Evolutionary conservation across 106 monocot genomes (phyloP).

Genomic region (Narthecium ossifragum): DNA sequence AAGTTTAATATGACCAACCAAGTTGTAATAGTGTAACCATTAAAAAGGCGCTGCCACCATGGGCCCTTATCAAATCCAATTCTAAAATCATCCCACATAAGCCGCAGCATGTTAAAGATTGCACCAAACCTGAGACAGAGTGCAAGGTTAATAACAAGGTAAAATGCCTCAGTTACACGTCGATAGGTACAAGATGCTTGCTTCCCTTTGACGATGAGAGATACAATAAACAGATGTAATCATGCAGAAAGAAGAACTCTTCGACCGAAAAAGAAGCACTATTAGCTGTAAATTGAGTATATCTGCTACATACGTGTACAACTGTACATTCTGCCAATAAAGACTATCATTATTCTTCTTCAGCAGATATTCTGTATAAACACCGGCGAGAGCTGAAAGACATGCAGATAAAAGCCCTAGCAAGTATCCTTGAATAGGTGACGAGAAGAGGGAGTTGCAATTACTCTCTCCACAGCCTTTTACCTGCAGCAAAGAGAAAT

Average conservation of each 20-base stretch:
- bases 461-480: slow-evolving; percentile 85
- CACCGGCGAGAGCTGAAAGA: slow-evolving; percentile 94
- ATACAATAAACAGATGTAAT: too few relatives aligned
- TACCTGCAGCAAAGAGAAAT: slow-evolving; percentile 49
- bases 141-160: background rate
- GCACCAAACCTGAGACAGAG: slow-evolving; percentile 71
- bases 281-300: too few relatives aligned
- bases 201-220: too few relatives aligned
- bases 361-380: slow-evolving; percentile 96
- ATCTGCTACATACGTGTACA: slow-evolving; percentile 74
- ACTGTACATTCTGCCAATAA: slow-evolving; percentile 94
- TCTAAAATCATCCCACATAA: slow-evolving; percentile 76
- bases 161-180: background rate
- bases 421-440: slow-evolving; percentile 83
- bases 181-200: background rate
- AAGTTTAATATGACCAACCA: slow-evolving; percentile 96
- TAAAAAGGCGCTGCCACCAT: slow-evolving; percentile 80
- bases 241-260: too few relatives aligned
- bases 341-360: slow-evolving; percentile 97
- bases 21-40: slow-evolving; percentile 80
- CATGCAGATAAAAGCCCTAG: slow-evolving; percentile 90
- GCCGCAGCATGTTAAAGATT: slow-evolving; percentile 84
- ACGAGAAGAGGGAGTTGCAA: slow-evolving; percentile 83
- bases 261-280: too few relatives aligned
- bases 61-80: slow-evolving; percentile 80